Base-by-base conservation (phyloP, 345 rosid species). In the Salix exigua region DNA sequence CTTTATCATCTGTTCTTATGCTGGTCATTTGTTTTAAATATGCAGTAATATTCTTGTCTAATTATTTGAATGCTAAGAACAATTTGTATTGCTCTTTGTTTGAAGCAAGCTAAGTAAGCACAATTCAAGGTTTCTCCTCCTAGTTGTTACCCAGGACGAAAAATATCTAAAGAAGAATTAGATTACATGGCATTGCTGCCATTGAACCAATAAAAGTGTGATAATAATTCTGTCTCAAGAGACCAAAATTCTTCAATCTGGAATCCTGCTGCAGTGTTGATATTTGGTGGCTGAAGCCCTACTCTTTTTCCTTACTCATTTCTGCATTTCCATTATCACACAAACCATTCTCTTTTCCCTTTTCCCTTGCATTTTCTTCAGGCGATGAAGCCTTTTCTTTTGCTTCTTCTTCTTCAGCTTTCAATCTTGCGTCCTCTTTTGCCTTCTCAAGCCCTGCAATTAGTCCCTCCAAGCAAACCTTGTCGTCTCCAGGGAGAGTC, bases 351-450 rank as follows among this genome's bases (percentile, higher is more conserved):
- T 40, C 60, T 53, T 21, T 7, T 2, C 23, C 62, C 1, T 1
- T 7, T 1, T 66, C 44, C 21, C 18, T 21, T 30, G 13, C 60
- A 18, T 66, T 5, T 30, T 33, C n/a, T 66, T 14, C 42, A 17
- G 18, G 37, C 19, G 16, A 19, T 10, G 26, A 21, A 0, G 5
- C 53, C n/a, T 35, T 58, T 14, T 44, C 66, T 48, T 26, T 51
- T 5, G 38, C 66, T 51, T 77, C 76, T 50, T 71, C 46, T 69
- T 70, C 46, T 69, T 70, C 70, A 5, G 38, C 75, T 46, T 77
- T 70, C 65, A 61, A 1, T 28, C 26, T 46, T 4, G 62, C 64
- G 17, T 55, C 44, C 23, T 23, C 80, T 44, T 77, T 77, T 5
- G 51, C 75, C 23, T 51, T 30, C 53, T 70, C 80, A 0, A 77